Percentiles rank a stretch among this genome's conserved stretches.
phyloP scores from a whole-genome alignment of 257 asterid species.

The Lantana camara region DNA sequence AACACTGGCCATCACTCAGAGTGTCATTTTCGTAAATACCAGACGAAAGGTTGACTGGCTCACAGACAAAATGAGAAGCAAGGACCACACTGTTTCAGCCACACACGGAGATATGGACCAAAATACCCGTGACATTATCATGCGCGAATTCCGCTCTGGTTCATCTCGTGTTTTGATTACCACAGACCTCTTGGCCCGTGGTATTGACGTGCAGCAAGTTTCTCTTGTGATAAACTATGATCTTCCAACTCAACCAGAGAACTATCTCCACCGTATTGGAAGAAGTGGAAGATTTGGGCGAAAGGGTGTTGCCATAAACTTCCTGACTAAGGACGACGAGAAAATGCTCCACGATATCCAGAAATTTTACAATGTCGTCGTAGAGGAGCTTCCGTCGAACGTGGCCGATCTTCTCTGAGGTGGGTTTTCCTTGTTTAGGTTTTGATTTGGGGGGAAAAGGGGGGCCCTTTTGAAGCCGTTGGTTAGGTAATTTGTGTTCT shows the following conservation, averaged over 20 bases:
- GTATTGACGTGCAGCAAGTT: constrained; percentile 63
- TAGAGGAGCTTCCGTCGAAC: constrained; percentile 77
- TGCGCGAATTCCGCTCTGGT: constrained; percentile 81
- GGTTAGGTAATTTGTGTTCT: constrained; percentile 21
- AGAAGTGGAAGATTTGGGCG: constrained; percentile 83
- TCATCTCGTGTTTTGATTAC: constrained; percentile 59
- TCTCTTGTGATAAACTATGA: constrained; percentile 79
- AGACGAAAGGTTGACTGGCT: constrained; percentile 86
- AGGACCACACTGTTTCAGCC: constrained; percentile 84
- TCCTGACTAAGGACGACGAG: constrained; percentile 64
- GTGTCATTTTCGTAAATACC: constrained; percentile 80
- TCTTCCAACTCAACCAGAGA: constrained; percentile 81
- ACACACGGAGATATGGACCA: constrained; percentile 92
- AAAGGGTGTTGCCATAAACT: constrained; percentile 78
- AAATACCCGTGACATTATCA: constrained; percentile 76
- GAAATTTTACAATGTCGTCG: constrained; percentile 68
- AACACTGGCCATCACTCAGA: constrained; percentile 76
- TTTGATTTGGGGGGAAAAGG: background rate
- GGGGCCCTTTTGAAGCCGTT: constrained; percentile 12
- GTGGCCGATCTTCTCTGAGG: constrained; percentile 73
- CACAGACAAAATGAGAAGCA: constrained; percentile 68
- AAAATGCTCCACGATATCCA: constrained; percentile 71
- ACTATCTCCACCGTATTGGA: constrained; percentile 78
- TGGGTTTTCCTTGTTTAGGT: constrained; percentile 9
- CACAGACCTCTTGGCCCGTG: constrained; percentile 50